These are phyloP conservation scores for Penicillium freii DNA, from an alignment of 2,329 filamentous ascomycete genomes.

Conservation along the genomic window DNA sequence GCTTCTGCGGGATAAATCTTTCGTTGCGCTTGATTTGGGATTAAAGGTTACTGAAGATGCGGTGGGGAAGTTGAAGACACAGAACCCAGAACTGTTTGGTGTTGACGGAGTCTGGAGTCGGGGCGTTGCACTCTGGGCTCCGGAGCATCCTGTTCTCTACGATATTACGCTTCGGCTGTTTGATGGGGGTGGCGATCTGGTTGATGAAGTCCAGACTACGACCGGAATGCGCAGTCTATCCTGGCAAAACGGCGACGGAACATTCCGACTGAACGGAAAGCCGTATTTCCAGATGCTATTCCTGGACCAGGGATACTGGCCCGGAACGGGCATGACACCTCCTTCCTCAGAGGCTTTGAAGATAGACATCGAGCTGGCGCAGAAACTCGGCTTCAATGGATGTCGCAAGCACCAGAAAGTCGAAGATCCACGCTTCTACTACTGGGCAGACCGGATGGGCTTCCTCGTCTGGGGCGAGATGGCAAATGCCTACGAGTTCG, in stretches of 20 bases:
- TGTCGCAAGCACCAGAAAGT: slow-evolving; percentile 68
- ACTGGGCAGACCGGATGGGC: slow-evolving; percentile 65
- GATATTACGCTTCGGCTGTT: slow-evolving; percentile 57
- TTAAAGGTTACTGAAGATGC: slow-evolving; percentile 48
- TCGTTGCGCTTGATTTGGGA: slow-evolving; percentile 48
- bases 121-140: slow-evolving; percentile 66
- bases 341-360: slow-evolving; percentile 66
- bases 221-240: slow-evolving; percentile 61
- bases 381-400: slow-evolving; percentile 67
- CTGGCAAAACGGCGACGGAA: slow-evolving; percentile 58
- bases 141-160: slow-evolving; percentile 62
- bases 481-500: slow-evolving; percentile 65
- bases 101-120: slow-evolving; percentile 54
- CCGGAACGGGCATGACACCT: slow-evolving; percentile 64
- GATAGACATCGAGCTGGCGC: slow-evolving; percentile 62
- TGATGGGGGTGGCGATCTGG: slow-evolving; percentile 26
- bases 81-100: slow-evolving; percentile 32
- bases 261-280: slow-evolving; percentile 64
- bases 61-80: background rate
- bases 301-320: slow-evolving; percentile 71
- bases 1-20: slow-evolving; percentile 52
- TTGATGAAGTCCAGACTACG: slow-evolving; percentile 59
- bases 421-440: slow-evolving; percentile 65
- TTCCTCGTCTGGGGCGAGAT: slow-evolving; percentile 70
- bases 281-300: slow-evolving; percentile 67